A percentile compares a stretch with the other conserved stretches of the same genome.
phyloP scores from a whole-genome alignment of 192 early-diverging fungal genomes.

The Gigaspora rosea region DNA sequence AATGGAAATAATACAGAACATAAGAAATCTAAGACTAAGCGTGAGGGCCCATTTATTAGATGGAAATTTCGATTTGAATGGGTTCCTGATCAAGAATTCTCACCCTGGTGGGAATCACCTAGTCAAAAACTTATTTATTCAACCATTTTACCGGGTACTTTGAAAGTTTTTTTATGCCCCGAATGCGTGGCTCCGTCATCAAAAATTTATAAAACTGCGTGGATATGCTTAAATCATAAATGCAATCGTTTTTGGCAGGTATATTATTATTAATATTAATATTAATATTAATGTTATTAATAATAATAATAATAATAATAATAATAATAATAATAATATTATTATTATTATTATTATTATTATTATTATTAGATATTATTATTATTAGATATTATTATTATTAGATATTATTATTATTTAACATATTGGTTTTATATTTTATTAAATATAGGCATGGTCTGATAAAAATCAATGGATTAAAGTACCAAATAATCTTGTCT shows the following conservation, averaged over 20 bases:
- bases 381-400: neutral
- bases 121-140: neutral
- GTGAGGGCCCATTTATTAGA: neutral
- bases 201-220: neutral
- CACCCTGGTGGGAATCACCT: conserved; percentile 2
- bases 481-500: neutral
- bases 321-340: neutral
- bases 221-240: neutral
- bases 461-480: neutral
- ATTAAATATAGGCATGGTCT: neutral
- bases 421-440: neutral
- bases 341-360: neutral
- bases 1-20: neutral
- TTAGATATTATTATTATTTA: neutral
- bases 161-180: neutral
- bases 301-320: neutral
- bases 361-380: neutral
- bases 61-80: conserved; percentile 26
- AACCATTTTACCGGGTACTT: neutral
- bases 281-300: neutral
- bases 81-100: neutral
- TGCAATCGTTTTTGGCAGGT: conserved; percentile 7
- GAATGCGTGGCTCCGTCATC: neutral
- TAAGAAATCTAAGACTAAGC: neutral
- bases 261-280: no score